Evolutionary conservation across 2,329 filamentous ascomycete species (phyloP).

Genomic region (Aureobasidium sp.): DNA sequence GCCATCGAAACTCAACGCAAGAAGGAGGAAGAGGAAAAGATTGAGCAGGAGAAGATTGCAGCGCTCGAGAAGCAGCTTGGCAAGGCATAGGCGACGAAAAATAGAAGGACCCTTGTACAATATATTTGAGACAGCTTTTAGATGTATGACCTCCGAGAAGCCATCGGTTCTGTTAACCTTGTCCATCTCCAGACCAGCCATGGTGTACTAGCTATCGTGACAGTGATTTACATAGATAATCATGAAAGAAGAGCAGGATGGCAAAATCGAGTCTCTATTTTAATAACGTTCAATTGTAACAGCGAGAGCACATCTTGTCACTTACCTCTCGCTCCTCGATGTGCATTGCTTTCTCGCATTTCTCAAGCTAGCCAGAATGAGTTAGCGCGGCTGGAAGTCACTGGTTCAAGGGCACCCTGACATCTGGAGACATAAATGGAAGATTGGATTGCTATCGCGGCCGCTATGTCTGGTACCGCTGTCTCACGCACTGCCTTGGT

Average conservation of each 20-base stretch:
- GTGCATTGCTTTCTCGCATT: neutral
- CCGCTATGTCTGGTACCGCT: no score
- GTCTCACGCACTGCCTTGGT: no score
- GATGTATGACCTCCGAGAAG: neutral
- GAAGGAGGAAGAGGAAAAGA: conserved; percentile 39
- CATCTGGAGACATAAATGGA: no score
- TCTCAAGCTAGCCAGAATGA: neutral
- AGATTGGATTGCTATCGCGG: no score
- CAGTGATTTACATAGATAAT: no score
- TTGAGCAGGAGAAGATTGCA: conserved; percentile 30
- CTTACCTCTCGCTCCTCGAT: neutral
- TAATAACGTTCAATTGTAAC: no score
- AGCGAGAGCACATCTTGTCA: no score
- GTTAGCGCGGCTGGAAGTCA: neutral
- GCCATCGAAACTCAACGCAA: conserved; percentile 66
- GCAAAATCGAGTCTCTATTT: no score
- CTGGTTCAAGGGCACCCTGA: neutral
- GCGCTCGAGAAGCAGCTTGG: conserved; percentile 26
- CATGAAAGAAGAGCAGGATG: neutral
- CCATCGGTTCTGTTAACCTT: neutral
- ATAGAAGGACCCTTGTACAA: conserved; percentile 1
- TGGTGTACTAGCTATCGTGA: no score
- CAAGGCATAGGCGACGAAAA: conserved; percentile 21
- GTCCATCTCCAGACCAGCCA: neutral
- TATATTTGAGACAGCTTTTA: neutral